Percentiles rank a stretch among this genome's conserved stretches.
These are phyloP conservation scores for Kluyveromyces wickerhamii DNA, from an alignment of 805 yeast species.

Conservation along the genomic window DNA sequence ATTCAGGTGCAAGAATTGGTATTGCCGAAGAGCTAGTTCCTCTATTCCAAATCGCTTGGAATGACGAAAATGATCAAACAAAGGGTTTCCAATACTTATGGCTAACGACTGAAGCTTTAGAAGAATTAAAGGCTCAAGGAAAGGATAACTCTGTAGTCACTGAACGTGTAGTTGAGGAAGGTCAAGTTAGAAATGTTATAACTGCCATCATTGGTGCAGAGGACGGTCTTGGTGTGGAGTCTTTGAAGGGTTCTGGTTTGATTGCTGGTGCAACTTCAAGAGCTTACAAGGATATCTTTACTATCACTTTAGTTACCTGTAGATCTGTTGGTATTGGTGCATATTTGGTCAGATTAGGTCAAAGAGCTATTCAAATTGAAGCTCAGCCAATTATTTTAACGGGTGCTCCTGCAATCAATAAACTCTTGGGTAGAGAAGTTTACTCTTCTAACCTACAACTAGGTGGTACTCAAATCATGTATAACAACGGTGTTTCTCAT, in stretches of 20 bases:
- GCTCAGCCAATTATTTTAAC: constrained; percentile 98
- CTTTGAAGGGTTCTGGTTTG: constrained; percentile 95
- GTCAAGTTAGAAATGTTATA: constrained; percentile 75
- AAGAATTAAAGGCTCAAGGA: constrained; percentile 48
- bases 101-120: constrained; percentile 60
- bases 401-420: constrained; percentile 98
- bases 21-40: constrained; percentile 94
- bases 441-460: constrained; percentile 94
- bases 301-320: constrained; percentile 97
- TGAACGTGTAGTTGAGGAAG: constrained; percentile 74
- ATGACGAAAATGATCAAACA: constrained; percentile 59
- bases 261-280: constrained; percentile 98
- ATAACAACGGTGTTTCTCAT: constrained; percentile 96
- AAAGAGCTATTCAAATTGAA: constrained; percentile 96
- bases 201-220: constrained; percentile 86
- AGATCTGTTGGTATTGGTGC: constrained; percentile 99
- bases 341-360: constrained; percentile 94
- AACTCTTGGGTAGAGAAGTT: constrained; percentile 92
- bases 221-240: constrained; percentile 97
- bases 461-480: constrained; percentile 99
- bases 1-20: constrained; percentile 99
- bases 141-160: constrained; percentile 58
- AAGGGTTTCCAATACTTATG: constrained; percentile 90
- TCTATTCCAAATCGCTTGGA: constrained; percentile 88
- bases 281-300: constrained; percentile 96